Base-by-base conservation (phyloP, 345 rosid genomes). In the Linum trigynum region DNA sequence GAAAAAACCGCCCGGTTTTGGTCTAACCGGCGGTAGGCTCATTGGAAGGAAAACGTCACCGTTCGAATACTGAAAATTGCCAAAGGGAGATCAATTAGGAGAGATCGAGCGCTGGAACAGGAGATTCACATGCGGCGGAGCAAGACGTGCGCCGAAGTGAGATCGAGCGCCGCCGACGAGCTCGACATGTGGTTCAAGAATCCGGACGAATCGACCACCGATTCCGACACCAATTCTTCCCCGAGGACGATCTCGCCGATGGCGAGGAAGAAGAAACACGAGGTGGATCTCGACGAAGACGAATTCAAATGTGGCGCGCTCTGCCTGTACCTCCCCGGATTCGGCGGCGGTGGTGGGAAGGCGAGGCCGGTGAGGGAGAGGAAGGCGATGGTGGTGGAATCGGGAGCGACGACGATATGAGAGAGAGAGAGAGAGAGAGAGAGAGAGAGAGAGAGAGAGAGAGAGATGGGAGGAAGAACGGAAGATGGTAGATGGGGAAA, bases 251-350 rank as follows among this genome's bases (percentile, higher is more conserved):
- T 23, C 5, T 12, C 38, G 12, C 38, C 38, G 7, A 78, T 48
- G 17, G 39, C 68, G 10, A 61, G 62, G 4, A 70, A 74, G 74
- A 66, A 67, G 40, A 63, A 71, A 15, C 78, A 67, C 16, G 32
- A 69, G 39, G 56, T 62, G 2, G 76, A 78, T 53, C 32, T 23
- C 32, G 32, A 23, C 32, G 84, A 86, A 7, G 77, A 74, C 36
- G 87, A 75, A 59, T 89, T 89, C 74, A 87, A 85, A 74, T 91
- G 98, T 51, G 69, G 90, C 12, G 86, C 83, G 0, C 82, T 88
- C 38, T 89, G 96, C 80, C 71, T 89, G 60, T 87, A 85, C 85
- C 57, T 89, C 45, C 98, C 89, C 1, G 90, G 96, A 3, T 83
- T 89, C 32, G 78, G 84, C 50, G 38, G 12, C 38, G 61, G 59